Conservation (phyloP, 805 yeast genomes). For the Yarrowia sp. region DNA sequence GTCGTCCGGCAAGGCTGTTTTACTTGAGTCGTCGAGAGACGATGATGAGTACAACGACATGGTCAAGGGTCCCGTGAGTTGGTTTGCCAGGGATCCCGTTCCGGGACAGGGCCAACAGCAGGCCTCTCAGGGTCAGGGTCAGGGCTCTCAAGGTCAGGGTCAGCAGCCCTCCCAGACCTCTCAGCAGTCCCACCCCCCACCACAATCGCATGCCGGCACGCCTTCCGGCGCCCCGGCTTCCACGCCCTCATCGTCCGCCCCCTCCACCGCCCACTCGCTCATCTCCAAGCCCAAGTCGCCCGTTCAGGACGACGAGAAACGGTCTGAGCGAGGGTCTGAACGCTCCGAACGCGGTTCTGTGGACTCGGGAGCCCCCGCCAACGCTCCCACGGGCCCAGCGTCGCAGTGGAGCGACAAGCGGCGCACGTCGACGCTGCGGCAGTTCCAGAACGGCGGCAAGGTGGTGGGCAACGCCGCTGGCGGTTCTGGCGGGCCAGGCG, state of each 20-base stretch:
- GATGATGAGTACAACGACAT: conserved; percentile 41
- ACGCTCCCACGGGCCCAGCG: conserved; percentile 38
- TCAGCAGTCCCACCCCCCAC: conserved; percentile 24
- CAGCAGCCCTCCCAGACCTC: too few relatives aligned
- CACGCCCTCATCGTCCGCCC: conserved; percentile 11
- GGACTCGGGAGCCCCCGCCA: conserved; percentile 13
- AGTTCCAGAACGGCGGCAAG: conserved; percentile 34
- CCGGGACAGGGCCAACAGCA: conserved; percentile 25
- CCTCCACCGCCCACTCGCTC: conserved; percentile 37
- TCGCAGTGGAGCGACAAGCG: conserved; percentile 40
- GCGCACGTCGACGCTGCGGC: conserved; percentile 30
- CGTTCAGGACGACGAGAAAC: conserved; percentile 9
- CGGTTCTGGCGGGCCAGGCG: too few relatives aligned
- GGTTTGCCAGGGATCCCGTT: conserved; percentile 33
- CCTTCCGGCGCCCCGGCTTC: conserved; percentile 12
- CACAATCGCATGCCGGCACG: conserved; percentile 31
- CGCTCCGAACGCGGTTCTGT: too few relatives aligned
- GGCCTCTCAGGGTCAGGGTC: too few relatives aligned
- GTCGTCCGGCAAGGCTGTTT: conserved; percentile 37
- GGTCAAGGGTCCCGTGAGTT: conserved; percentile 39
- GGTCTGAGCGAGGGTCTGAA: too few relatives aligned
- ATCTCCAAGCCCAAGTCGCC: conserved; percentile 34
- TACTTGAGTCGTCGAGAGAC: conserved; percentile 23
- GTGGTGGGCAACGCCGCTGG: not conserved
- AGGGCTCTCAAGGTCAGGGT: not conserved